A percentile compares a stretch with the other conserved stretches of the same genome.
Evolutionary conservation across 2,329 filamentous ascomycete species (phyloP).

Genomic region (Penicillium sp.): DNA sequence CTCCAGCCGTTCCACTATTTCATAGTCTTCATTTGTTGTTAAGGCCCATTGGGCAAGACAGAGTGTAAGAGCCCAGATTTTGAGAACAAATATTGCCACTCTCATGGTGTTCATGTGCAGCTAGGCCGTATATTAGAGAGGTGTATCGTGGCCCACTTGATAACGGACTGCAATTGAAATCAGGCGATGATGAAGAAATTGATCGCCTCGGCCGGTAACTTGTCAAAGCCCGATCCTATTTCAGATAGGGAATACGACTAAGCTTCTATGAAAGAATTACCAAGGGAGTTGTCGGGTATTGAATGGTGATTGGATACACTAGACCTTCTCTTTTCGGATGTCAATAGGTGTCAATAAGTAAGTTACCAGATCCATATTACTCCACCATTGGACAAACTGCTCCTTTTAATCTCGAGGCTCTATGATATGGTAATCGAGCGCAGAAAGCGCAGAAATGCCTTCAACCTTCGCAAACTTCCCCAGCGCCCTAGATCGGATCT

Average conservation of each 20-base stretch:
- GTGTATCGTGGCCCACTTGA: neutral
- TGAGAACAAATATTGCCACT: neutral
- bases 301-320: neutral
- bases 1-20: slow-evolving; percentile 30
- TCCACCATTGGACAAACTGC: too few relatives aligned
- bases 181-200: neutral
- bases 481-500: too few relatives aligned
- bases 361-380: neutral
- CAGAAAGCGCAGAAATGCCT: too few relatives aligned
- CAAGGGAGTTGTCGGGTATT: neutral
- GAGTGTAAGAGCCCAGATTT: slow-evolving; percentile 10
- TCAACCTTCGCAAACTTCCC: too few relatives aligned
- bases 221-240: neutral
- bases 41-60: slow-evolving; percentile 2
- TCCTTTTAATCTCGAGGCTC: too few relatives aligned
- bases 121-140: neutral
- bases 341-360: neutral
- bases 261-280: neutral
- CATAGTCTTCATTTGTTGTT: slow-evolving; percentile 9
- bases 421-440: too few relatives aligned
- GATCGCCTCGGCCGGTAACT: neutral
- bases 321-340: neutral
- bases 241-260: neutral
- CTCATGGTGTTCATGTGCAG: neutral
- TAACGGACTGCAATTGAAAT: neutral